Percentiles rank a stretch among this genome's conserved stretches.
Conservation (phyloP, 768 basidiomycete species). For the Punctularia strigosozonata region DNA sequence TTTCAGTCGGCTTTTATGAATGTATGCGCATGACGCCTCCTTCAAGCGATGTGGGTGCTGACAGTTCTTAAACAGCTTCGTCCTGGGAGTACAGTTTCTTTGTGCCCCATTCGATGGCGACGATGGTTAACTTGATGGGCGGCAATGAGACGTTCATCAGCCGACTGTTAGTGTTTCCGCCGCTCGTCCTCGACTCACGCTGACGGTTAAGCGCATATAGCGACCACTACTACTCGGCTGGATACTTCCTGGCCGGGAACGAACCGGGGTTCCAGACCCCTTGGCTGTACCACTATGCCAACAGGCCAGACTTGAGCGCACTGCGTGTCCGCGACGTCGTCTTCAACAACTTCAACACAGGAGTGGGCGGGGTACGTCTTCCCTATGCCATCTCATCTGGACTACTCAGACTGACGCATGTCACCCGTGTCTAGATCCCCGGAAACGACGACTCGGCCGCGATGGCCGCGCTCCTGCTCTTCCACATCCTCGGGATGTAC, state of each 20-base stretch:
- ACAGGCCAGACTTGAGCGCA: constrained; percentile 36
- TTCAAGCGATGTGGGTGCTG: not conserved
- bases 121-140: constrained; percentile 34
- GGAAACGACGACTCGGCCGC: constrained; percentile 44
- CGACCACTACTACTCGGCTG: constrained; percentile 31
- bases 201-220: constrained; percentile 13
- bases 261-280: constrained; percentile 38
- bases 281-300: constrained; percentile 38
- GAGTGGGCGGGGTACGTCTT: constrained; percentile 27
- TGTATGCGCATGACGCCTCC: constrained; percentile 18
- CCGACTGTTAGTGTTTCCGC: constrained; percentile 22
- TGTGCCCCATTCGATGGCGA: constrained; percentile 38
- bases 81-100: constrained; percentile 47
- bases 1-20: constrained; percentile 43
- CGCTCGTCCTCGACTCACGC: not conserved
- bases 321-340: constrained; percentile 32
- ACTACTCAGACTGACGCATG: no score
- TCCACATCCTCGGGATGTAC: constrained; percentile 39
- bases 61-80: constrained; percentile 21
- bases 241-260: constrained; percentile 36
- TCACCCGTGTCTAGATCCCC: constrained; percentile 23
- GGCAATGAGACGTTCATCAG: constrained; percentile 28
- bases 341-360: constrained; percentile 33
- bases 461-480: constrained; percentile 37
- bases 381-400: not conserved